Percentiles rank a stretch among this genome's conserved stretches.
phyloP scores from a whole-genome alignment of 2,329 filamentous ascomycete species.

The Pyrenochaeta sp. region DNA sequence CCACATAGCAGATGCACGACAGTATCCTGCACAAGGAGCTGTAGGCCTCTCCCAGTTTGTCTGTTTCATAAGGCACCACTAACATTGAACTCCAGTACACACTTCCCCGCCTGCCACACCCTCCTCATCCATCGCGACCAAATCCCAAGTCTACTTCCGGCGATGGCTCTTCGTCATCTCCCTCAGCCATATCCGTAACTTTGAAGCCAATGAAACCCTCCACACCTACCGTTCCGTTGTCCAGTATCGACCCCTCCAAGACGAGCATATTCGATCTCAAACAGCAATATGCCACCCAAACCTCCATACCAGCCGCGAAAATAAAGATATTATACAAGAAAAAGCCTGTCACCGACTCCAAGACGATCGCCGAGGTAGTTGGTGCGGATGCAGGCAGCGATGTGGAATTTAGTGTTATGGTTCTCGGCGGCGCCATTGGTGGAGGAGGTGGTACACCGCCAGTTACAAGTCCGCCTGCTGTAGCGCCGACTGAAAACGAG shows the following conservation, averaged over 20 bases:
- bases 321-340: conserved; percentile 87
- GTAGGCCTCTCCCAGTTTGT: conserved; percentile 61
- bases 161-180: conserved; percentile 42
- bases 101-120: conserved; percentile 71
- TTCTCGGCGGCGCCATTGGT: conserved; percentile 70
- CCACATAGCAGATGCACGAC: conserved; percentile 86
- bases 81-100: conserved; percentile 65
- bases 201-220: conserved; percentile 75
- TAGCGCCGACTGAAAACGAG: conserved; percentile 63
- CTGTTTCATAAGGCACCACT: conserved; percentile 38
- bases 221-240: conserved; percentile 72
- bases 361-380: conserved; percentile 78
- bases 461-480: conserved; percentile 57
- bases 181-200: conserved; percentile 63
- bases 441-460: conserved; percentile 53
- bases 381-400: conserved; percentile 61
- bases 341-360: conserved; percentile 82
- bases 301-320: conserved; percentile 70
- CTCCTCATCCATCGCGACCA: conserved; percentile 59
- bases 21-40: conserved; percentile 77
- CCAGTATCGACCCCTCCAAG: conserved; percentile 66
- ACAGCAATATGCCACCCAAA: conserved; percentile 69
- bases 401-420: conserved; percentile 86
- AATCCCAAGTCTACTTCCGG: conserved; percentile 58
- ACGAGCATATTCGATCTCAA: conserved; percentile 85